These are phyloP conservation scores for Neofusicoccum ribis DNA, from an alignment of 2,329 filamentous ascomycete genomes.

Conservation along the genomic window DNA sequence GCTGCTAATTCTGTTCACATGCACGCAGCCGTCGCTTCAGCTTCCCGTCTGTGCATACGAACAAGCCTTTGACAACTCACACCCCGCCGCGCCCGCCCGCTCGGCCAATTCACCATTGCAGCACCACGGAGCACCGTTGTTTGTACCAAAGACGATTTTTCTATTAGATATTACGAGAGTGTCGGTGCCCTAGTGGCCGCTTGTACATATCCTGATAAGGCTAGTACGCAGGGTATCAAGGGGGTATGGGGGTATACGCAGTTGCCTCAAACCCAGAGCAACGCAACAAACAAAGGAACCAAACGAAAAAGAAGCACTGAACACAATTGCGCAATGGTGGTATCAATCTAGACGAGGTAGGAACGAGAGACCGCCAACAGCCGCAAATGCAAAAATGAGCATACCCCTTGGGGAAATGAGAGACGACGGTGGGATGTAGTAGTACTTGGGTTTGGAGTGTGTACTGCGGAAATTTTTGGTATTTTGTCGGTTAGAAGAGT, in stretches of 20 bases:
- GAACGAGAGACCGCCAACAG: conserved; percentile 28
- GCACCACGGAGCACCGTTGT: not conserved
- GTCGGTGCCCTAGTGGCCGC: conserved; percentile 21
- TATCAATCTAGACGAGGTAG: conserved; percentile 20
- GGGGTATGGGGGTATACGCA: conserved; percentile 22
- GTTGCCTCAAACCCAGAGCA: conserved; percentile 31
- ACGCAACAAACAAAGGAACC: conserved; percentile 31
- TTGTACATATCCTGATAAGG: conserved; percentile 22
- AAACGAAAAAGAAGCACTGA: conserved; percentile 19
- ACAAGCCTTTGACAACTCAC: conserved; percentile 5
- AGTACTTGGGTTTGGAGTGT: conserved; percentile 22
- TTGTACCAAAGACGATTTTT: conserved; percentile 16
- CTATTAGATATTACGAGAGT: conserved; percentile 22
- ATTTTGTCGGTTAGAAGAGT: conserved; percentile 33
- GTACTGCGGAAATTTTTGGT: conserved; percentile 33
- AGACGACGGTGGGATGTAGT: conserved; percentile 29
- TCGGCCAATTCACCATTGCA: not conserved
- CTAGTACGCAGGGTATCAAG: conserved; percentile 22
- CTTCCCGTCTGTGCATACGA: conserved; percentile 10
- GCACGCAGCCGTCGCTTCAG: not conserved
- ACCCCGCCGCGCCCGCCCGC: not conserved
- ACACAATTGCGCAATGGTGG: conserved; percentile 25
- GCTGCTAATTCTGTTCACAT: not conserved
- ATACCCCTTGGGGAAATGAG: conserved; percentile 31
- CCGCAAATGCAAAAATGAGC: conserved; percentile 38